These are phyloP conservation scores for Beauveria varroae DNA, from an alignment of 2,329 filamentous ascomycete species.

Conservation along the genomic window DNA sequence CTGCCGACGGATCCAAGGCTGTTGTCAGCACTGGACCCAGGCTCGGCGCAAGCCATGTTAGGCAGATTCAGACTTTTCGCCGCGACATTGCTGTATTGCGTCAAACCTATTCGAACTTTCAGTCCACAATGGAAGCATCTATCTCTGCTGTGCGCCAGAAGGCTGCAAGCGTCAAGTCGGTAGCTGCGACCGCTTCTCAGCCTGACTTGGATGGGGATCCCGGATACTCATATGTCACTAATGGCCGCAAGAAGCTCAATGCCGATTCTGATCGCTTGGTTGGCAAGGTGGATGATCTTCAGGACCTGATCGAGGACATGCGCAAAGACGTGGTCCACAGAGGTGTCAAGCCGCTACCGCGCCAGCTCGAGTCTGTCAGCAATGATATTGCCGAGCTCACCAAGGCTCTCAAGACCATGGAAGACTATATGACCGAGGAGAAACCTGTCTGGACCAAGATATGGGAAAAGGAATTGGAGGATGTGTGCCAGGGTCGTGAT, in stretches of 20 bases:
- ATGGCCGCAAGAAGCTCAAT: conserved; percentile 78
- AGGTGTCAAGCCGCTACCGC: conserved; percentile 81
- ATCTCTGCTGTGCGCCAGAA: conserved; percentile 80
- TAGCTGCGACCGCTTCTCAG: conserved; percentile 62
- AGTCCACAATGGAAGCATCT: conserved; percentile 77
- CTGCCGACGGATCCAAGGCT: conserved; percentile 33
- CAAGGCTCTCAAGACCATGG: conserved; percentile 86
- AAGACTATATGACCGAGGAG: conserved; percentile 84
- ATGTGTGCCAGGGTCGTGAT: conserved; percentile 92
- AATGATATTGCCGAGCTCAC: conserved; percentile 79
- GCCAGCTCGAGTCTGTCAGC: conserved; percentile 80
- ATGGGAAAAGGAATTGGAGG: conserved; percentile 95
- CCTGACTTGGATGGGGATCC: conserved; percentile 66
- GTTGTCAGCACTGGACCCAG: conserved; percentile 30
- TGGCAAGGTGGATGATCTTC: conserved; percentile 89
- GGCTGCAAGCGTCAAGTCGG: conserved; percentile 71
- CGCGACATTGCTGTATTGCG: conserved; percentile 85
- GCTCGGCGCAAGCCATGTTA: conserved; percentile 55
- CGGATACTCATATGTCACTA: conserved; percentile 79
- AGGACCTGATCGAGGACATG: conserved; percentile 91
- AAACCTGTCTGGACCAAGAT: conserved; percentile 98
- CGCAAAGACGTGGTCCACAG: conserved; percentile 94
- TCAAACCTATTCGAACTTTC: conserved; percentile 88
- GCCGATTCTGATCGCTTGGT: conserved; percentile 87
- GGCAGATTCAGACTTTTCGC: conserved; percentile 73